phyloP scores from a whole-genome alignment of 257 asterid genomes.

The Lavandula angustifolia region DNA sequence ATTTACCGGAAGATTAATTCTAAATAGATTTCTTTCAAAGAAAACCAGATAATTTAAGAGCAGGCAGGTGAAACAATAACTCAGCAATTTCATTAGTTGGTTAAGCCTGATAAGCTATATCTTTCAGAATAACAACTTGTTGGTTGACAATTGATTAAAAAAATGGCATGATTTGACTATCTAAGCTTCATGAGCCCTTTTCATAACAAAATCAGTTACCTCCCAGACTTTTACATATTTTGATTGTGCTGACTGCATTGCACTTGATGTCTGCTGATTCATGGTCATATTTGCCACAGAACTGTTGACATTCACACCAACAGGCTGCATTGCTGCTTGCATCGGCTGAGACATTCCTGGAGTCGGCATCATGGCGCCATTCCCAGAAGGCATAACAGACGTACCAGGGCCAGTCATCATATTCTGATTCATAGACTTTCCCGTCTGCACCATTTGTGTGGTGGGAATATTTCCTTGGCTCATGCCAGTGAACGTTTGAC shows the following conservation, averaged over 20 bases:
- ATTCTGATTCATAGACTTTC: slow-evolving; percentile 65
- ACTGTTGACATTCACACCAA: slow-evolving; percentile 53
- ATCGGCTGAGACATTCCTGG: slow-evolving; percentile 67
- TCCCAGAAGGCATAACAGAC: slow-evolving; percentile 34
- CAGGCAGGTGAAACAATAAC: neutral
- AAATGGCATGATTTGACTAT: neutral
- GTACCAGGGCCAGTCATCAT: slow-evolving; percentile 46
- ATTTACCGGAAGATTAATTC: neutral
- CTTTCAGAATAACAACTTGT: neutral
- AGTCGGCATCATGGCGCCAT: slow-evolving; percentile 68
- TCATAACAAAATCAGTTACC: slow-evolving; percentile 46
- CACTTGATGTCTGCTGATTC: slow-evolving; percentile 67
- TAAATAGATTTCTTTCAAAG: neutral
- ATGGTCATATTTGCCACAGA: slow-evolving; percentile 59
- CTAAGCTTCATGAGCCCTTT: neutral
- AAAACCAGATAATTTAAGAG: neutral
- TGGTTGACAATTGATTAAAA: neutral
- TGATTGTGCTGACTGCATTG: slow-evolving; percentile 69
- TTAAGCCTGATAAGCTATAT: neutral
- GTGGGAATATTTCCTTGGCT: slow-evolving; percentile 68
- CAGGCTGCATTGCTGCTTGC: slow-evolving; percentile 64
- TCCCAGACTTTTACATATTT: slow-evolving; percentile 89
- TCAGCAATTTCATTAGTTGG: neutral
- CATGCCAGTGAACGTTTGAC: slow-evolving; percentile 66
- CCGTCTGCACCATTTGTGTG: slow-evolving; percentile 72